Percentiles rank a stretch among this genome's conserved stretches.
phyloP scores from a whole-genome alignment of 2,329 filamentous ascomycete species.

The Paraconiothyrium sp. region DNA sequence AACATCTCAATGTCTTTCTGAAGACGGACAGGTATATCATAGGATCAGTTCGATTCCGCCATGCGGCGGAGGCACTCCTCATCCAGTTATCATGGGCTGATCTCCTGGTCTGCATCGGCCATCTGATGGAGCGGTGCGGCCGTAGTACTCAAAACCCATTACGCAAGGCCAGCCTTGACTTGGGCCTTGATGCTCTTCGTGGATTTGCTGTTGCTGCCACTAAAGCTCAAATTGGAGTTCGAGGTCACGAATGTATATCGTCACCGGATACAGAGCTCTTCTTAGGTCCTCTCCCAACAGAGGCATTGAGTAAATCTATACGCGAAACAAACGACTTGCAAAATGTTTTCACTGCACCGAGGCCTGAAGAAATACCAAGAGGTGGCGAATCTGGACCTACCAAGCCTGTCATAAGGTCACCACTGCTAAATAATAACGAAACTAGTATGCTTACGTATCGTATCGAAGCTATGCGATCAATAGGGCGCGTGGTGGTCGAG shows the following conservation, averaged over 20 bases:
- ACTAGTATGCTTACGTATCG: constrained; percentile 23
- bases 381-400: not conserved
- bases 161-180: constrained; percentile 1
- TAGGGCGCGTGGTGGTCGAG: constrained; percentile 34
- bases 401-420: not conserved
- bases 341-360: not conserved
- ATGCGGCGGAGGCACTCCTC: constrained; percentile 20
- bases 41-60: constrained; percentile 17
- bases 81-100: constrained; percentile 32
- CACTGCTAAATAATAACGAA: not conserved
- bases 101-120: constrained; percentile 29
- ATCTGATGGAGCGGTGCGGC: constrained; percentile 9
- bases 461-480: constrained; percentile 36
- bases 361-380: not conserved
- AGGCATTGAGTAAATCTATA: not conserved
- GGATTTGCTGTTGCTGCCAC: constrained; percentile 46
- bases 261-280: not conserved
- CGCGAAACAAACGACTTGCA: not conserved
- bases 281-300: not conserved
- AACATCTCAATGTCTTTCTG: constrained; percentile 71
- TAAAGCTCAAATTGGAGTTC: constrained; percentile 24
- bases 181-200: constrained; percentile 34
- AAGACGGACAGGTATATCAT: constrained; percentile 63
- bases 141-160: not conserved
- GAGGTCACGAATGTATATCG: not conserved